Base-by-base conservation (phyloP, 257 asterid genomes). In the Solanum pennellii region DNA sequence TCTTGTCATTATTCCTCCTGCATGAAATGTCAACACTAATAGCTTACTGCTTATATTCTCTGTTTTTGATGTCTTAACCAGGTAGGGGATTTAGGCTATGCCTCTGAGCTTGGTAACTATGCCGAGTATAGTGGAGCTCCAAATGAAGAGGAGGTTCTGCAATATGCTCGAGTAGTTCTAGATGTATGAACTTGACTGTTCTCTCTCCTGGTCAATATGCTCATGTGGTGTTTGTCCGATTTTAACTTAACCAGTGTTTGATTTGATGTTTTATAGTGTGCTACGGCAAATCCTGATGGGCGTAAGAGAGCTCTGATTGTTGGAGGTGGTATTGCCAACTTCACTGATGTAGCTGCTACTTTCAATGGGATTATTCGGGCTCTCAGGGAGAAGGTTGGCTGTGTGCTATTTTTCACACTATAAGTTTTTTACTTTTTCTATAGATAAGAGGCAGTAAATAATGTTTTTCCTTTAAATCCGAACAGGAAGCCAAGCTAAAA, bases 101-200 rank as follows among this genome's bases (percentile, higher is more conserved):
- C 99, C 82, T 93, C 97, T 42, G 99, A 96, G 94, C 98, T 96
- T 71, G 99, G 99, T 84, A 96, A 96, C 87, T 96, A 96, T 91
- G 99, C 99, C 12, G 99, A 96, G 91, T 95, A 96, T 88, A 96
- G 99, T 93, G 99, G 99, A 92, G 99, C 99, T 88, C 99, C 99
- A 76, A 96, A 96, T 20, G 98, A 96, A 88, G 98, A 96, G 86
- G 98, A 96, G 90, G 99, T 96, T 85, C 89, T 96, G 93, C 99
- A 96, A 89, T 96, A 96, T 89, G 99, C 98, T 89, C 93, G 98
- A 76, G 98, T 96, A 47, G 99, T 95, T 47, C 92, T 96, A 87
- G 99, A 96, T 88, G 98, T 95, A 90, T 92, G 97, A 76, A 37
- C 71, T 85, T 60, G n/a, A 86, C 74, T 83, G 77, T 83, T n/a